A percentile compares a stretch with the other conserved stretches of the same genome.
Evolutionary conservation across 2,329 filamentous ascomycete species (phyloP).

Genomic region (Nemania diffusa): DNA sequence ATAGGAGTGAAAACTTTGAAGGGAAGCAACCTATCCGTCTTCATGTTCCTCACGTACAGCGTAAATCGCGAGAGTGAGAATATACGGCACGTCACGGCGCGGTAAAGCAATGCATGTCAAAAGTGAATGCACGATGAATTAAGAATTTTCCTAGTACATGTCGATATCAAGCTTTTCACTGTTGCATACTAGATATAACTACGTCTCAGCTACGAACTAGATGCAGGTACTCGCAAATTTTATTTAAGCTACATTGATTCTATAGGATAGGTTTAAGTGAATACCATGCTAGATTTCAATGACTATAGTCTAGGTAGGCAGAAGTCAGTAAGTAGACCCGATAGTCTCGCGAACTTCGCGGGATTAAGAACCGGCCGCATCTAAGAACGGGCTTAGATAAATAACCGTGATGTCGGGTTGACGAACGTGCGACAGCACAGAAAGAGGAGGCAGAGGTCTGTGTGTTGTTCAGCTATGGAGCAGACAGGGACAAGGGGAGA

Average conservation of each 20-base stretch:
- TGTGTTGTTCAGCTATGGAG: not conserved
- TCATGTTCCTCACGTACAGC: not conserved
- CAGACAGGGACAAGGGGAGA: not conserved
- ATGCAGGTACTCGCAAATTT: not conserved
- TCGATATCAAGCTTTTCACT: too few species aligned
- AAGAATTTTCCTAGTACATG: not conserved
- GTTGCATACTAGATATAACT: not conserved
- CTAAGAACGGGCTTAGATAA: too few species aligned
- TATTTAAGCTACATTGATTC: too few species aligned
- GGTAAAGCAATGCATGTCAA: not conserved
- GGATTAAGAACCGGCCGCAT: too few species aligned
- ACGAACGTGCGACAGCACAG: not conserved
- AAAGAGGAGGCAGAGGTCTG: not conserved
- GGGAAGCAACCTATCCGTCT: too few species aligned
- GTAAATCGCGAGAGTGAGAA: not conserved
- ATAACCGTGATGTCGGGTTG: too few species aligned
- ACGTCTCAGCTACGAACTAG: not conserved
- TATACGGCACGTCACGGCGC: not conserved
- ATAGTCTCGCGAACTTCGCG: too few species aligned
- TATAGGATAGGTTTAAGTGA: not conserved
- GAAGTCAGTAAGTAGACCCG: too few species aligned
- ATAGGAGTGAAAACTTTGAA: not conserved
- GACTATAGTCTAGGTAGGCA: too few species aligned
- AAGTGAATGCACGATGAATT: constrained; percentile 10
- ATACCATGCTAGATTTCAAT: too few species aligned